Evolutionary conservation across 2,329 filamentous ascomycete genomes (phyloP).

Genomic region (Xylariaceae sp.): DNA sequence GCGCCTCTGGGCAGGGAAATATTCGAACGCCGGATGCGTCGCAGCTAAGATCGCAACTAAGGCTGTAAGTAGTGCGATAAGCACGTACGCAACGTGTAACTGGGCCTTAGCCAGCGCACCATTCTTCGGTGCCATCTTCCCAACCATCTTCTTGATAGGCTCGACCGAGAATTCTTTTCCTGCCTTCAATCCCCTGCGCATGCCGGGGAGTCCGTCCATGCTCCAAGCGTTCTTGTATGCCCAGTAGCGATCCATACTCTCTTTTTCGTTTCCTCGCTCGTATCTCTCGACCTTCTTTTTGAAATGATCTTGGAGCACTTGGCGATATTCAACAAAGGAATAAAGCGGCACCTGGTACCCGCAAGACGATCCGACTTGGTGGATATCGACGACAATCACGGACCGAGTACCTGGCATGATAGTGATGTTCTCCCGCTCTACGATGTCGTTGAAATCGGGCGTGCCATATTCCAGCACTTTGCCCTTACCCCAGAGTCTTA

Average conservation of each 20-base stretch:
- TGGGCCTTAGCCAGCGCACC: conserved; percentile 11
- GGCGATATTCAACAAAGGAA: conserved; percentile 47
- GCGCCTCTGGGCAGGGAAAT: conserved; percentile 33
- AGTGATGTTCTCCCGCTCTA: conserved; percentile 38
- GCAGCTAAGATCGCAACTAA: conserved; percentile 35
- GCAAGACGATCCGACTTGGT: conserved; percentile 49
- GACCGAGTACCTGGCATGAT: conserved; percentile 43
- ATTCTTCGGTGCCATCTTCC: conserved; percentile 41
- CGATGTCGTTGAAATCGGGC: conserved; percentile 43
- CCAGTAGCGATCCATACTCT: conserved; percentile 50
- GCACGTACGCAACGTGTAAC: conserved; percentile 25
- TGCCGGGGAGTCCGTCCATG: conserved; percentile 48
- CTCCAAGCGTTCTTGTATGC: conserved; percentile 49
- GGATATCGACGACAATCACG: conserved; percentile 48
- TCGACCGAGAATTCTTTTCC: conserved; percentile 41
- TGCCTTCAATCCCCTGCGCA: conserved; percentile 43
- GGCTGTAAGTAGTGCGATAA: conserved; percentile 23
- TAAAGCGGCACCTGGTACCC: conserved; percentile 50
- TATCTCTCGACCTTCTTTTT: conserved; percentile 42
- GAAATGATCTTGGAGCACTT: conserved; percentile 45
- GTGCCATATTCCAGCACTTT: conserved; percentile 46
- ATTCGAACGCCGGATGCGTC: conserved; percentile 38
- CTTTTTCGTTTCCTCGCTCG: conserved; percentile 43
- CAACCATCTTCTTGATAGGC: conserved; percentile 51
- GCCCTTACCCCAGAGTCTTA: conserved; percentile 48